Percentiles rank a stretch among this genome's conserved stretches.
Evolutionary conservation across 2,329 filamentous ascomycete genomes (phyloP).

Genomic region (Helotiales sp.): DNA sequence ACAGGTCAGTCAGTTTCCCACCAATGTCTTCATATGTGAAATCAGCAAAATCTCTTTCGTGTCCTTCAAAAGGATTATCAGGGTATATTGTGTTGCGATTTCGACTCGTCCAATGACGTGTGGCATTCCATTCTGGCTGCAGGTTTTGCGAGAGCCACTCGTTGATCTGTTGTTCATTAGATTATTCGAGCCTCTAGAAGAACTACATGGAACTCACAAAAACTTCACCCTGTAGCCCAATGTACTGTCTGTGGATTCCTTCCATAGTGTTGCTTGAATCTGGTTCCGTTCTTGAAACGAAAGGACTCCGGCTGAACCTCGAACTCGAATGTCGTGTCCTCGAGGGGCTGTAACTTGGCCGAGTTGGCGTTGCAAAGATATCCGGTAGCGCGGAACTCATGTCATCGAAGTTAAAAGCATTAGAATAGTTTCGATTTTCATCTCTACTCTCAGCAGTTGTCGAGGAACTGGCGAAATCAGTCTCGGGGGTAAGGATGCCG

Average conservation of each 20-base stretch:
- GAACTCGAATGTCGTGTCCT: neutral
- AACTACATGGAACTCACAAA: conserved; percentile 3
- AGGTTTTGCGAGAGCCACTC: conserved; percentile 9
- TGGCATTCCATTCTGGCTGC: conserved; percentile 4
- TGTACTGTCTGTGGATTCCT: conserved; percentile 5
- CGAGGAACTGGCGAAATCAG: neutral
- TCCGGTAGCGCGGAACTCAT: conserved; percentile 2
- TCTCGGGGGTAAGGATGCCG: neutral
- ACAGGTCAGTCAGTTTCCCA: conserved; percentile 8
- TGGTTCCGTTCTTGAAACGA: conserved; percentile 1
- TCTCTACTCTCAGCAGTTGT: neutral
- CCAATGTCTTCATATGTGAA: conserved; percentile 11
- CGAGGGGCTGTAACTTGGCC: neutral
- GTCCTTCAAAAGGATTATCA: conserved; percentile 1
- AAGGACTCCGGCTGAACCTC: conserved; percentile 4
- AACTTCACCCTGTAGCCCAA: conserved; percentile 7
- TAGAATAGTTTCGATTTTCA: neutral
- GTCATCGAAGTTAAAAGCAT: conserved; percentile 7
- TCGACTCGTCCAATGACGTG: conserved; percentile 13
- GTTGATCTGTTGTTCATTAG: conserved; percentile 4
- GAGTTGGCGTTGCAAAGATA: conserved; percentile 1
- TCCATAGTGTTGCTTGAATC: conserved; percentile 2
- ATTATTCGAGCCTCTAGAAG: neutral
- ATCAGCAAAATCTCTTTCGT: conserved; percentile 4
- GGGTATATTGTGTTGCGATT: conserved; percentile 11